Conservation (phyloP, 768 basidiomycete genomes). For the Pisolithus albus region DNA sequence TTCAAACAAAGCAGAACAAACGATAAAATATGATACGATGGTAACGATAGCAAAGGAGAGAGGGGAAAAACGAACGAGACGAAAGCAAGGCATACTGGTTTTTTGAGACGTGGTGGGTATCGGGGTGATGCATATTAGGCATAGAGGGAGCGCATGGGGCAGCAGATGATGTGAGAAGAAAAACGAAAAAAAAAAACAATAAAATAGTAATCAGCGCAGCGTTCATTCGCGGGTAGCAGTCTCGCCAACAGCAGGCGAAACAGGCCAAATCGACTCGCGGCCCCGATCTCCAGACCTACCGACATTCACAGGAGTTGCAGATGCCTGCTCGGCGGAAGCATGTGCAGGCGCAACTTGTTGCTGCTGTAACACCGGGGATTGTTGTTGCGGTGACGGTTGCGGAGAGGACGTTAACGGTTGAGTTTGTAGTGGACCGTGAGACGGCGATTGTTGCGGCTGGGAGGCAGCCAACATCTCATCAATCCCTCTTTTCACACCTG, state of each 20-base stretch:
- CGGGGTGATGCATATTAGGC: not conserved
- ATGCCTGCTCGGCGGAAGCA: not conserved
- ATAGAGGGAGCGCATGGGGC: not conserved
- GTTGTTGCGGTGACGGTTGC: slow-evolving; percentile 11
- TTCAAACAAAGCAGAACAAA: not conserved
- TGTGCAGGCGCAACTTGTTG: not conserved
- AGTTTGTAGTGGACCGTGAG: slow-evolving; percentile 17
- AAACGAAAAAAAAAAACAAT: not conserved
- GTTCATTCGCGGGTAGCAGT: not conserved
- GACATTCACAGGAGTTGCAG: slow-evolving; percentile 1
- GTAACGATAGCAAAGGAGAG: not conserved
- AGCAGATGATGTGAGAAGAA: not conserved
- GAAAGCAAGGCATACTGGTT: not conserved
- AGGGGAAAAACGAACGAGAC: not conserved
- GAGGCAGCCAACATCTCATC: slow-evolving; percentile 58
- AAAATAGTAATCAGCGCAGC: not conserved
- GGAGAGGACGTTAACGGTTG: slow-evolving; percentile 15
- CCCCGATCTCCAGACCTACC: slow-evolving; percentile 5
- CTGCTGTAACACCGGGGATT: not conserved
- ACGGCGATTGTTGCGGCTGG: slow-evolving; percentile 17
- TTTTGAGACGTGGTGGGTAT: not conserved
- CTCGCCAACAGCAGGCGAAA: not conserved
- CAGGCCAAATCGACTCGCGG: slow-evolving; percentile 6
- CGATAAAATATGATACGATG: not conserved
- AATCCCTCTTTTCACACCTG: slow-evolving; percentile 62